These are phyloP conservation scores for Penicillium cosmopolitanum DNA, from an alignment of 495 filamentous ascomycete species.

Conservation along the genomic window DNA sequence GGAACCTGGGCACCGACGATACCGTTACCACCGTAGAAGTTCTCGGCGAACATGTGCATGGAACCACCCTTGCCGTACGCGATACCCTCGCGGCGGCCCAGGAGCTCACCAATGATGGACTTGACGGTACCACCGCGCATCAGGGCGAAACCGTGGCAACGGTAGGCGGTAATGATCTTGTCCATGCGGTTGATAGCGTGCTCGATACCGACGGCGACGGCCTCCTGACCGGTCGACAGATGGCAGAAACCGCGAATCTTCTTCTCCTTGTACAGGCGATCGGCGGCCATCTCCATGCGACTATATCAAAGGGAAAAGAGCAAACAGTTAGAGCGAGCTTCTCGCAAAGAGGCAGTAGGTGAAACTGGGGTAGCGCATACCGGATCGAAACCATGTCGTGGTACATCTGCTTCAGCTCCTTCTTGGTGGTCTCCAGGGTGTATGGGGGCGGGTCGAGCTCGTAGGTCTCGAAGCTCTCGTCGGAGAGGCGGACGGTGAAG, in stretches of 20 bases:
- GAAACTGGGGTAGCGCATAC: conserved; percentile 54
- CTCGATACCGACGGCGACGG: conserved; percentile 95
- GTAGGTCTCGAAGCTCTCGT: conserved; percentile 99
- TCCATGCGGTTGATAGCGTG: conserved; percentile 89
- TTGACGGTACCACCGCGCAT: conserved; percentile 94
- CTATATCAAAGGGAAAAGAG: conserved; percentile 45
- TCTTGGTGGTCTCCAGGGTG: conserved; percentile 91
- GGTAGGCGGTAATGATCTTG: conserved; percentile 96
- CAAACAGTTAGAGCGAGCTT: conserved; percentile 4
- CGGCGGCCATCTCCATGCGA: conserved; percentile 99
- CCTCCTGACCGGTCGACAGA: conserved; percentile 96
- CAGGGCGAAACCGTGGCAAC: conserved; percentile 96
- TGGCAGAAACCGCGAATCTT: conserved; percentile 99
- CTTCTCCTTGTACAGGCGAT: conserved; percentile 98
- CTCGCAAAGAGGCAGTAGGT: conserved; percentile 1
- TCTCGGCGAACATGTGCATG: conserved; percentile 99
- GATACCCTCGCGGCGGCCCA: conserved; percentile 93
- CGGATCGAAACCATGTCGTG: conserved; percentile 92
- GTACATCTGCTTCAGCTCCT: conserved; percentile 98
- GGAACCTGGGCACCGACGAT: conserved; percentile 99
- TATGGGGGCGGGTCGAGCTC: conserved; percentile 95
- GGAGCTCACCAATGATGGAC: conserved; percentile 93
- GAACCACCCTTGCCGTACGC: conserved; percentile 98
- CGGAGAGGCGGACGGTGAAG: conserved; percentile 88
- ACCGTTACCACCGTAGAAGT: conserved; percentile 98